Base-by-base conservation (phyloP, 208 protist genomes). In the Lotmaria passim region DNA sequence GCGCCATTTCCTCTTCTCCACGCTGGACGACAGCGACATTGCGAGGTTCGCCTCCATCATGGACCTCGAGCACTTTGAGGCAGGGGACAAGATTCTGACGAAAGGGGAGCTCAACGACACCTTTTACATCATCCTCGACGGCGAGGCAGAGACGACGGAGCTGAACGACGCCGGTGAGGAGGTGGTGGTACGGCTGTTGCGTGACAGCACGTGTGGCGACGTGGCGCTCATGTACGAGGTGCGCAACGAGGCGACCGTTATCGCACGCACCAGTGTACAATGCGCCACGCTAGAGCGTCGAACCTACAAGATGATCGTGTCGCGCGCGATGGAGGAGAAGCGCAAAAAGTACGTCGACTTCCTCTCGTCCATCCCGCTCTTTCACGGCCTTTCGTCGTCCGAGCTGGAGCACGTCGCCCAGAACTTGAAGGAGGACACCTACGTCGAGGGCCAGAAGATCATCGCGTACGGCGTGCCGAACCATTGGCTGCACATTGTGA, bases 1-100 rank as follows among this genome's bases (percentile, higher is more conserved):
- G 69, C 57, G 62, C 28, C 86, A 90, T 67, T 90, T 82, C 55
- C 73, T 93, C 56, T 95, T 93, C 71, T 93, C 83, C 43, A 85
- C 75, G 39, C 68, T 91, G 14, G 86, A 94, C 64, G 89, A 91
- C 58, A 75, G 44, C 46, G 73, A 90, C 56, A 74, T 90, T 44
- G 62, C 65, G 14, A 81, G 73, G 70, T 71, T 89, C 34, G 82
- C 82, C 4, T 72, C 77, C 47, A 84, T 89, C 53, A 93, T 96
- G 88, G 78, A 90, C 43, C 60, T 83, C 5, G 67, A 61, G 34
- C 44, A 46, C 39, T 81, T 83, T 26, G 47, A 71, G 67, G 70
- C 70, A 28, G 79, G 68, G 2, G 55, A 63, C 24, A 57, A 60
- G 60, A 21, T 89, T 6, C 41, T 87, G 63, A 33, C 36, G 3